Evolutionary conservation across 148 eudicot genomes (phyloP).

Genomic region (Beta vulgaris): DNA sequence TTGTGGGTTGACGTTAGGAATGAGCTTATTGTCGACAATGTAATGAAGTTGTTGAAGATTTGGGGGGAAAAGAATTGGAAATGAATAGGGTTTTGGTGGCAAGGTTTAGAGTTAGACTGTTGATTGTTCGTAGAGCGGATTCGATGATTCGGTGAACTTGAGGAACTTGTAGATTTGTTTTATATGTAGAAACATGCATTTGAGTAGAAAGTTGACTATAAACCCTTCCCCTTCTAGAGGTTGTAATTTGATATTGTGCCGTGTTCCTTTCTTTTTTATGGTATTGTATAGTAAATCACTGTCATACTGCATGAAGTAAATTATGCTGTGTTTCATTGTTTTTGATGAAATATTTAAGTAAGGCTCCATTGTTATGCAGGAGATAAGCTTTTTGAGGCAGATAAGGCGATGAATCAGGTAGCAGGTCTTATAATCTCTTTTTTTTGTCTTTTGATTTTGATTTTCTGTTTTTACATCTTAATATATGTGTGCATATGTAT

Average conservation of each 20-base stretch:
- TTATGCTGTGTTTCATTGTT: background rate
- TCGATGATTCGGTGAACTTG: too few relatives aligned
- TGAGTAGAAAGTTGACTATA: too few relatives aligned
- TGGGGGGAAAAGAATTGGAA: too few relatives aligned
- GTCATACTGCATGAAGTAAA: background rate
- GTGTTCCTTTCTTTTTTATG: background rate
- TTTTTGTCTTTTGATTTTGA: background rate
- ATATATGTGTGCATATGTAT: too few relatives aligned
- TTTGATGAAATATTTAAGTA: background rate
- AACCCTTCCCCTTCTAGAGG: background rate
- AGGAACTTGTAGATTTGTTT: too few relatives aligned
- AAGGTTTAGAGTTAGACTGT: too few relatives aligned
- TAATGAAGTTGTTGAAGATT: too few relatives aligned
- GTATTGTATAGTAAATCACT: background rate
- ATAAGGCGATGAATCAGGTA: conserved; percentile 41
- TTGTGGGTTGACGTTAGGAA: too few relatives aligned
- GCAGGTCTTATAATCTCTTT: background rate
- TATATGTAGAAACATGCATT: too few relatives aligned
- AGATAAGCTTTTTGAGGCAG: conserved; percentile 25
- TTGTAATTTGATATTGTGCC: background rate
- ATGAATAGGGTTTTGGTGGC: too few relatives aligned
- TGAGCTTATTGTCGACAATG: too few relatives aligned
- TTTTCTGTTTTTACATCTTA: background rate
- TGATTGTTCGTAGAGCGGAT: too few relatives aligned
- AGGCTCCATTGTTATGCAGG: conserved; percentile 23